These are phyloP conservation scores for Podaxis sp. DNA, from an alignment of 768 basidiomycete genomes.

Conservation along the genomic window DNA sequence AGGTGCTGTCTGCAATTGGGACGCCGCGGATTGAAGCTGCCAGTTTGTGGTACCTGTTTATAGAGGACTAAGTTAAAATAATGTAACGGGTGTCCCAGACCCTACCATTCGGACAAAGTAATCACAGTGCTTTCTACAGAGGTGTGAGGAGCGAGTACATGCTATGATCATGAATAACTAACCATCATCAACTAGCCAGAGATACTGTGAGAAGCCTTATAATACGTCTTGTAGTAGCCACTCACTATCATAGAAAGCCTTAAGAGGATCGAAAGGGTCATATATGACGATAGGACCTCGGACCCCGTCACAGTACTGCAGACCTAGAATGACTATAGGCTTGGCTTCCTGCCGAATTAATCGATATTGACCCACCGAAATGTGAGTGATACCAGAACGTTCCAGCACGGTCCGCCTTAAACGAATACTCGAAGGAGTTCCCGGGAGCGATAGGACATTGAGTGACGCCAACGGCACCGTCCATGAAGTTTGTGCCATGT, in stretches of 20 bases:
- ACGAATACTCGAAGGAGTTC: constrained; percentile 44
- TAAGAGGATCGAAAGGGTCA: constrained; percentile 36
- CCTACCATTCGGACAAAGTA: constrained; percentile 40
- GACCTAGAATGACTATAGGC: constrained; percentile 19
- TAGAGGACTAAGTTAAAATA: background rate
- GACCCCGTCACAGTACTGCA: constrained; percentile 51
- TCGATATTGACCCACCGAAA: constrained; percentile 19
- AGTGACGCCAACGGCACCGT: constrained; percentile 42
- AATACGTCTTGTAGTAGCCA: background rate
- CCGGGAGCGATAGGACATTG: constrained; percentile 48
- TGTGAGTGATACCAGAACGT: constrained; percentile 41
- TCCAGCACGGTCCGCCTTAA: constrained; percentile 31
- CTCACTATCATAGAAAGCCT: constrained; percentile 28
- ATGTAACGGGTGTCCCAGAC: background rate
- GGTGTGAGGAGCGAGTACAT: background rate
- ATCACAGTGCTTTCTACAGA: constrained; percentile 42
- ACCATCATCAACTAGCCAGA: constrained; percentile 18
- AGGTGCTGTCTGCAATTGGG: constrained; percentile 28
- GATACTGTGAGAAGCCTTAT: background rate
- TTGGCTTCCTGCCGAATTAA: background rate
- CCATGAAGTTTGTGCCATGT: constrained; percentile 39
- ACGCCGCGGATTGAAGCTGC: constrained; percentile 15
- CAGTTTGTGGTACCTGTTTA: constrained; percentile 28
- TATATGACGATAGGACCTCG: constrained; percentile 38
- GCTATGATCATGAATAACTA: background rate